Evolutionary conservation across 768 basidiomycete species (phyloP).

Genomic region (Tylopilus rubrobrunneus): DNA sequence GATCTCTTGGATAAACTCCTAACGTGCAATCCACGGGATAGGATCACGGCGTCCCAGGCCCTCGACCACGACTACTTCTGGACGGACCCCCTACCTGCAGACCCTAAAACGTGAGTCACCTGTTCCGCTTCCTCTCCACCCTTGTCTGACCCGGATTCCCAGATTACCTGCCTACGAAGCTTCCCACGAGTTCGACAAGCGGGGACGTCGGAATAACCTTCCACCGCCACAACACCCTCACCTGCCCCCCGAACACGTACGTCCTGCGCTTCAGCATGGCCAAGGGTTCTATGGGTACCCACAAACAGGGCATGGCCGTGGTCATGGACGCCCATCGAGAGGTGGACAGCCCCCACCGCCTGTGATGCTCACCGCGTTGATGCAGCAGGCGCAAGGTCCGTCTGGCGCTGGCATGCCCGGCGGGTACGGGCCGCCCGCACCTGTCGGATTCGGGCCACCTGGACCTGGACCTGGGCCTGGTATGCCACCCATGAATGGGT

Average conservation of each 20-base stretch:
- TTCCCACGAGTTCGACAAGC: conserved; percentile 80
- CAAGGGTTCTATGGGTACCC: conserved; percentile 28
- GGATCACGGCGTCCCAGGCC: conserved; percentile 82
- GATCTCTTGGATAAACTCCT: conserved; percentile 83
- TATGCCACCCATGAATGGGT: conserved; percentile 14
- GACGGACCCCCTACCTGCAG: conserved; percentile 83
- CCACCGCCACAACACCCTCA: conserved; percentile 24
- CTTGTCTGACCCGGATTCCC: neutral
- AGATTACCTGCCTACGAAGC: conserved; percentile 77
- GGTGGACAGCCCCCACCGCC: conserved; percentile 23
- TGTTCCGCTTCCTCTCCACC: neutral
- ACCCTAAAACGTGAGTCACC: conserved; percentile 66
- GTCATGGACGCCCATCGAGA: conserved; percentile 32
- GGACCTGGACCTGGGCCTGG: conserved; percentile 4
- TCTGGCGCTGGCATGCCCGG: conserved; percentile 6
- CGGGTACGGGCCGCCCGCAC: conserved; percentile 15
- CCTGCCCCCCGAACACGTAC: conserved; percentile 31
- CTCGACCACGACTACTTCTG: conserved; percentile 95
- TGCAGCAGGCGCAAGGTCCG: conserved; percentile 24
- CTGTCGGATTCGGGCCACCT: conserved; percentile 11
- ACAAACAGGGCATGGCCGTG: conserved; percentile 28
- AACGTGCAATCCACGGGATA: conserved; percentile 75
- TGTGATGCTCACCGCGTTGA: conserved; percentile 28
- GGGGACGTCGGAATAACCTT: conserved; percentile 50
- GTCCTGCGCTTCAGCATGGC: conserved; percentile 31